These are phyloP conservation scores for Saccharomyces pastorianus DNA, from an alignment of 1,139 yeast species.

Conservation along the genomic window DNA sequence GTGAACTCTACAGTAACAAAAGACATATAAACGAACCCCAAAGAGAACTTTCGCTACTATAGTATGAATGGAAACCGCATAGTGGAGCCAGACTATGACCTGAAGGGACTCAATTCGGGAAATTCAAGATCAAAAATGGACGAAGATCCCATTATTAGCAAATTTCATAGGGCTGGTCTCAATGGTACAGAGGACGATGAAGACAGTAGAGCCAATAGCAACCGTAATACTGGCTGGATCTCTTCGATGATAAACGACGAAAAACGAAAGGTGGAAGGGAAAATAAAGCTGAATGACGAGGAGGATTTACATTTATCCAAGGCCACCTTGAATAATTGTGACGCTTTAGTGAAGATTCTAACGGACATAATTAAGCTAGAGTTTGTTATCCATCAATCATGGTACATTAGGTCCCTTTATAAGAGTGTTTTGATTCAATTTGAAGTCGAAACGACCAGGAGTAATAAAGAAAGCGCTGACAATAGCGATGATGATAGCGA, in stretches of 20 bases:
- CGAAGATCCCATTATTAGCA: neutral
- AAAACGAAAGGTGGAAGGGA: neutral
- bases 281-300: neutral
- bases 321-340: neutral
- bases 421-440: constrained; percentile 20
- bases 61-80: neutral
- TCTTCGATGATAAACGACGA: neutral
- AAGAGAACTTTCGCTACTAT: neutral
- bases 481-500: neutral
- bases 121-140: neutral
- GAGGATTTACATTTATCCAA: neutral
- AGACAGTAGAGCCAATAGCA: neutral
- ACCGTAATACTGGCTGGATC: neutral
- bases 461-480: neutral
- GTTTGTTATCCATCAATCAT: constrained; percentile 17
- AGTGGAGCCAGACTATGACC: neutral
- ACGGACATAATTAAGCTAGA: constrained; percentile 19
- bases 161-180: neutral
- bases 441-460: constrained; percentile 10
- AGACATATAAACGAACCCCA: neutral
- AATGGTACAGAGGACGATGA: neutral
- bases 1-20: neutral
- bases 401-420: constrained; percentile 20
- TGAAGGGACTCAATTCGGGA: neutral
- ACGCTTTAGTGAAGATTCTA: constrained; percentile 8